Conservation (phyloP, 2,329 filamentous ascomycete genomes). For the Aspergillus sp. region DNA sequence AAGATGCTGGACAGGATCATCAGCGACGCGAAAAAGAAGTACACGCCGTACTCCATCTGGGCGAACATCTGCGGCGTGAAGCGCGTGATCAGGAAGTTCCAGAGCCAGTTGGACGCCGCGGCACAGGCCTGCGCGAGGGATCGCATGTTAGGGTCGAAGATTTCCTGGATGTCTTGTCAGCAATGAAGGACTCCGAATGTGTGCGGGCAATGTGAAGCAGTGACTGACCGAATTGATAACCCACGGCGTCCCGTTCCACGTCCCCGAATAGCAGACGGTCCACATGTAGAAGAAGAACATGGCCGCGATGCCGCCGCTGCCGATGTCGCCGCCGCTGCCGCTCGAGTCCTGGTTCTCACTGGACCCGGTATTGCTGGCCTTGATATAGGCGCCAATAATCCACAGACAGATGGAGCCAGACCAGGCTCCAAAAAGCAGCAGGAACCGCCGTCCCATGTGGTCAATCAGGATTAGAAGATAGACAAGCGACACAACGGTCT, state of each 20-base stretch:
- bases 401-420: slow-evolving; percentile 44
- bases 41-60: slow-evolving; percentile 48
- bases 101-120: slow-evolving; percentile 29
- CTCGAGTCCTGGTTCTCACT: slow-evolving; percentile 14
- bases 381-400: slow-evolving; percentile 31
- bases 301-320: slow-evolving; percentile 37
- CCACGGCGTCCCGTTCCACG: slow-evolving; percentile 69
- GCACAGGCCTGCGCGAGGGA: slow-evolving; percentile 65
- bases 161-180: slow-evolving; percentile 40
- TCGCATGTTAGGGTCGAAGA: slow-evolving; percentile 62
- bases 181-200: background rate
- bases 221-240: slow-evolving; percentile 52
- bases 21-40: slow-evolving; percentile 57
- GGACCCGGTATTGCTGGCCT: slow-evolving; percentile 20
- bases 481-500: slow-evolving; percentile 57
- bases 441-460: slow-evolving; percentile 50
- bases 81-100: slow-evolving; percentile 29
- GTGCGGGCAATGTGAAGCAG: background rate
- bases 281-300: slow-evolving; percentile 64
- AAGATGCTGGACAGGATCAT: slow-evolving; percentile 51
- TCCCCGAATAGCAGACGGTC: slow-evolving; percentile 63
- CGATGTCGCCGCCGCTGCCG: too few species aligned
- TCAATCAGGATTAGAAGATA: slow-evolving; percentile 64
- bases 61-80: slow-evolving; percentile 37
- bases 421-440: slow-evolving; percentile 56